Percentiles rank a stretch among this genome's conserved stretches.
These are phyloP conservation scores for Theobroma grandiflorum DNA, from an alignment of 441 rosid genomes.

Conservation along the genomic window DNA sequence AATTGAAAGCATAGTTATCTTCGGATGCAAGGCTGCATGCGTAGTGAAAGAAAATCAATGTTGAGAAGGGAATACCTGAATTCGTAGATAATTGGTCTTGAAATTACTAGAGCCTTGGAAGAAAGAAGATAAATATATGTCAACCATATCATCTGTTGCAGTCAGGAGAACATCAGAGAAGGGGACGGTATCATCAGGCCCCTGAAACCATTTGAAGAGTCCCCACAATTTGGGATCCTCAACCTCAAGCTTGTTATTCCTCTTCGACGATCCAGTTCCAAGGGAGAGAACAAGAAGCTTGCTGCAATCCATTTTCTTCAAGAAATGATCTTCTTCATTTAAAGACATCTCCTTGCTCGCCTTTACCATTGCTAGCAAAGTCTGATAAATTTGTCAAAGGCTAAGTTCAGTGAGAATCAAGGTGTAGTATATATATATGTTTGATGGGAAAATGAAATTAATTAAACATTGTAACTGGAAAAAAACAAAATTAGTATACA, in stretches of 20 bases:
- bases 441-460: not conserved
- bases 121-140: slow-evolving; percentile 22
- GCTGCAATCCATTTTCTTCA: not conserved
- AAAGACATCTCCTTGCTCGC: slow-evolving; percentile 16
- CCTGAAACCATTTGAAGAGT: slow-evolving; percentile 2
- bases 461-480: not conserved
- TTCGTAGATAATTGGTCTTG: slow-evolving; percentile 22
- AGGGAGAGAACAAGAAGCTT: slow-evolving; percentile 26
- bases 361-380: slow-evolving; percentile 23
- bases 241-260: slow-evolving; percentile 11
- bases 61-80: not conserved
- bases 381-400: slow-evolving; percentile 13
- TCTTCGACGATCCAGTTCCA: slow-evolving; percentile 24
- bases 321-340: not conserved
- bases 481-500: not conserved
- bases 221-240: slow-evolving; percentile 4
- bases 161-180: slow-evolving; percentile 1
- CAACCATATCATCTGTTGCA: slow-evolving; percentile 22
- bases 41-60: not conserved
- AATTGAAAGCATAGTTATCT: not conserved
- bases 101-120: slow-evolving; percentile 16
- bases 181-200: not conserved
- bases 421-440: not conserved
- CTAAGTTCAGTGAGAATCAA: not conserved
- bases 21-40: too few relatives aligned